Evolutionary conservation across 2,329 filamentous ascomycete genomes (phyloP).

Genomic region (Arthrobotrys musiformis): DNA sequence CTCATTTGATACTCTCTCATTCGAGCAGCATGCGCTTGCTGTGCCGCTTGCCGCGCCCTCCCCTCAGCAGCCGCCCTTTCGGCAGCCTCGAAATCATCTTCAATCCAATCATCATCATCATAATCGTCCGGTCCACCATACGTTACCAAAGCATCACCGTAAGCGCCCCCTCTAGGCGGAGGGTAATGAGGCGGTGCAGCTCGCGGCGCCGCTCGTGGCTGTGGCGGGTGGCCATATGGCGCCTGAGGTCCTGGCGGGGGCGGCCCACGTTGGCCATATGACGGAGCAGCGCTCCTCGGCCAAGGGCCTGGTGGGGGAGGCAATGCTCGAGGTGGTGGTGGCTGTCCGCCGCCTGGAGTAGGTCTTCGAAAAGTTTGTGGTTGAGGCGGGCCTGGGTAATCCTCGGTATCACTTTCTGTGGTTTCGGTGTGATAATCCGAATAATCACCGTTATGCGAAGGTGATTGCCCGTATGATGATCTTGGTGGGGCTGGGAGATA

Average conservation of each 20-base stretch:
- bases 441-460: conserved; percentile 36
- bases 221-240: conserved; percentile 51
- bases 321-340: conserved; percentile 55
- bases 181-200: conserved; percentile 53
- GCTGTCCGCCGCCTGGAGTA: conserved; percentile 50
- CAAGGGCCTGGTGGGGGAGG: conserved; percentile 37
- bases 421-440: conserved; percentile 51
- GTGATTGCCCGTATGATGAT: conserved; percentile 44
- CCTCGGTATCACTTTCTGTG: conserved; percentile 54
- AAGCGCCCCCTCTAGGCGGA: conserved; percentile 31
- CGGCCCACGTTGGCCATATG: conserved; percentile 33
- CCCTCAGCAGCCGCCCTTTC: conserved; percentile 45
- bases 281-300: conserved; percentile 37
- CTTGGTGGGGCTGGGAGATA: conserved; percentile 39
- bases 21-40: conserved; percentile 42
- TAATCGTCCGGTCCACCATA: conserved; percentile 57
- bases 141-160: conserved; percentile 46
- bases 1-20: conserved; percentile 23
- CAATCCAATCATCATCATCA: conserved; percentile 55
- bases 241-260: conserved; percentile 42
- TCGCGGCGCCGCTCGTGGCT: conserved; percentile 55
- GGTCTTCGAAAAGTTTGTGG: conserved; percentile 48
- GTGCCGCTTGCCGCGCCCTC: conserved; percentile 26
- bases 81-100: conserved; percentile 57
- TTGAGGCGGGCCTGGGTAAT: conserved; percentile 57